A percentile compares a stretch with the other conserved stretches of the same genome.
Conservation (phyloP, 2,329 filamentous ascomycete genomes). For the Clonostachys chloroleuca region DNA sequence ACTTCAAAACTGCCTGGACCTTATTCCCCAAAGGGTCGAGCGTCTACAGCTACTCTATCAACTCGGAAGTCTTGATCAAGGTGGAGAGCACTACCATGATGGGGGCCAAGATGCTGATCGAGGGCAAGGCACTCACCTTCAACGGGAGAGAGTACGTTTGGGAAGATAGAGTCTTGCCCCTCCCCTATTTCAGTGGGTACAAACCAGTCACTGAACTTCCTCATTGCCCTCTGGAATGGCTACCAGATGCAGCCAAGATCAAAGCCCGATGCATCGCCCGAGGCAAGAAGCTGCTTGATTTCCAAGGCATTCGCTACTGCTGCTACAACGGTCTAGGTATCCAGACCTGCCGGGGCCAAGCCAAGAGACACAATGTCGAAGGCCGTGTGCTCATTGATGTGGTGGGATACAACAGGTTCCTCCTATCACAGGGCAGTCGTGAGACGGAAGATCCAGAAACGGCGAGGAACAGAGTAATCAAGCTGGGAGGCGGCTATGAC, state of each 20-base stretch:
- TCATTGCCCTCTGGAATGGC: conserved; percentile 2
- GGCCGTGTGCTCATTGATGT: conserved; percentile 18
- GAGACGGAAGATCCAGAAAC: conserved; percentile 23
- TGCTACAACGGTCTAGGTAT: conserved; percentile 35
- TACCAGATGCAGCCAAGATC: background rate
- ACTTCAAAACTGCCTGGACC: conserved; percentile 36
- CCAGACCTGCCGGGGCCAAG: conserved; percentile 4
- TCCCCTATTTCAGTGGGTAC: conserved; percentile 23
- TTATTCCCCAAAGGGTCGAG: conserved; percentile 32
- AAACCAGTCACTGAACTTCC: conserved; percentile 1
- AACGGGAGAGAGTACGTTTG: conserved; percentile 34
- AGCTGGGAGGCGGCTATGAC: background rate
- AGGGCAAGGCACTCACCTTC: conserved; percentile 27
- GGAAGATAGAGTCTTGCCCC: conserved; percentile 21
- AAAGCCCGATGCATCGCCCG: conserved; percentile 1
- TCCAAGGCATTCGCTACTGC: conserved; percentile 19
- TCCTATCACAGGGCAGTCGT: conserved; percentile 24
- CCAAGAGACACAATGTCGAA: conserved; percentile 22
- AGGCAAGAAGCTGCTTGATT: conserved; percentile 2
- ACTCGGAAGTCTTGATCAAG: conserved; percentile 34
- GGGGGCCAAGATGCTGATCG: conserved; percentile 15
- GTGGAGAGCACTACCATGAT: conserved; percentile 20
- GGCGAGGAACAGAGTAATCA: conserved; percentile 8
- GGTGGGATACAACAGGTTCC: conserved; percentile 34
- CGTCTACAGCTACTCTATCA: conserved; percentile 29